Conservation (phyloP, 495 filamentous ascomycete genomes). For the Podospora appendiculata region DNA sequence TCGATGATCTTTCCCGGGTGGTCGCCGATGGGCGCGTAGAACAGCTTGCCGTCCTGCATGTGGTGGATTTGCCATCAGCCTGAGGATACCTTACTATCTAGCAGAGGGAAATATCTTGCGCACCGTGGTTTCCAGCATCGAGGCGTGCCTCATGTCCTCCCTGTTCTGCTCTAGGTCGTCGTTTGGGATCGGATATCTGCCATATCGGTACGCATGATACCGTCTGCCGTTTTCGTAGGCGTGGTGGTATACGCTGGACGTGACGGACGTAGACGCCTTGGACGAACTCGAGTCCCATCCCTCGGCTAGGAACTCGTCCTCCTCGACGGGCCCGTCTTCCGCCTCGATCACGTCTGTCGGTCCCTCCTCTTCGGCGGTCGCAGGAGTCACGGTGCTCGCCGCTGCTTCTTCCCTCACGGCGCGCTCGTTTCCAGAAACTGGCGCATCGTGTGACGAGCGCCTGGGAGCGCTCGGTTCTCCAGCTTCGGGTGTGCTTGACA, state of each 20-base stretch:
- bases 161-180: conserved; percentile 44
- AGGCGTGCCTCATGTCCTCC: conserved; percentile 36
- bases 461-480: no score
- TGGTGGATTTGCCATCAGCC: no score
- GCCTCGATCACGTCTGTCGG: conserved; percentile 5
- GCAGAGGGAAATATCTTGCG: background rate
- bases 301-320: conserved; percentile 18
- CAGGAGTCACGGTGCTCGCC: no score
- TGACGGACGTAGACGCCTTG: conserved; percentile 28
- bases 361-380: background rate
- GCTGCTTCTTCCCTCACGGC: no score
- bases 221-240: conserved; percentile 47
- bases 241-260: conserved; percentile 31
- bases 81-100: no score
- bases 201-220: conserved; percentile 49
- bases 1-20: conserved; percentile 38
- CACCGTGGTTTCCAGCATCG: conserved; percentile 19
- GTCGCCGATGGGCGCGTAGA: conserved; percentile 31
- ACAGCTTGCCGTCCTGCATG: conserved; percentile 34
- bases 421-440: no score
- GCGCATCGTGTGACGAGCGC: no score
- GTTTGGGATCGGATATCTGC: conserved; percentile 47
- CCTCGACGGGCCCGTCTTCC: conserved; percentile 1
- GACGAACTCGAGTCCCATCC: conserved; percentile 14
- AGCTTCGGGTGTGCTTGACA: no score